Evolutionary conservation across 1,139 yeast species (phyloP).

Genomic region (Suhomyces atakaporum): DNA sequence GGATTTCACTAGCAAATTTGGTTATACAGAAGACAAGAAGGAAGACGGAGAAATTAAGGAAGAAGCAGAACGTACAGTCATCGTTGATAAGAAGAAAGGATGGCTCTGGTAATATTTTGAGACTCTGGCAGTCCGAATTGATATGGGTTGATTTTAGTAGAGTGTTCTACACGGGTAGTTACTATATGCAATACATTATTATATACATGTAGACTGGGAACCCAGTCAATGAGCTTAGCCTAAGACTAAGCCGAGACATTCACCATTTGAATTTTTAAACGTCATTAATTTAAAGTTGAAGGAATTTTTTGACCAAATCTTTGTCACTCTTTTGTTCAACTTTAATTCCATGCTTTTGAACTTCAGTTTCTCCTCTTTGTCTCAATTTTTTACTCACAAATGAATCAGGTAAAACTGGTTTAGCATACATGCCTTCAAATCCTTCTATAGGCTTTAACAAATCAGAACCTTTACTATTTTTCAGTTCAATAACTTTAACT

Average conservation of each 20-base stretch:
- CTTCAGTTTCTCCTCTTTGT: conserved; percentile 42
- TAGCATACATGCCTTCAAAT: conserved; percentile 77
- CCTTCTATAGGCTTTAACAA: conserved; percentile 65
- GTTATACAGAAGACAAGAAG: conserved; percentile 5
- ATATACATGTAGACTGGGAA: conserved; percentile 5
- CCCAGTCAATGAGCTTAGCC: background rate
- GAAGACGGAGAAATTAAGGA: conserved; percentile 17
- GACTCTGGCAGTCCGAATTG: conserved; percentile 1
- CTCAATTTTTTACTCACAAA: conserved; percentile 60
- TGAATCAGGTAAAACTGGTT: conserved; percentile 68
- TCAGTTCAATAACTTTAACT: conserved; percentile 29
- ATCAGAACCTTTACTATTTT: conserved; percentile 63
- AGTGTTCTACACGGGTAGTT: conserved; percentile 2
- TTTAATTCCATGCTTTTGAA: conserved; percentile 30
- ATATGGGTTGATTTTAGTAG: conserved; percentile 2
- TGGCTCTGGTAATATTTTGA: conserved; percentile 32
- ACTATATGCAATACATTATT: conserved; percentile 8
- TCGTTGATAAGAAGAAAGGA: conserved; percentile 22
- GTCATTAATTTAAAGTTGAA: conserved; percentile 16
- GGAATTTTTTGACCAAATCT: conserved; percentile 31
- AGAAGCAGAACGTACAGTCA: conserved; percentile 3
- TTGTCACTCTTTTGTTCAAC: conserved; percentile 31
- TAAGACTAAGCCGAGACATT: too few relatives aligned
- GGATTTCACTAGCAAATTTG: conserved; percentile 16
- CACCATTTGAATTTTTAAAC: background rate